These are phyloP conservation scores for Fonsecaea monophora DNA, from an alignment of 2,329 filamentous ascomycete genomes.

Conservation along the genomic window DNA sequence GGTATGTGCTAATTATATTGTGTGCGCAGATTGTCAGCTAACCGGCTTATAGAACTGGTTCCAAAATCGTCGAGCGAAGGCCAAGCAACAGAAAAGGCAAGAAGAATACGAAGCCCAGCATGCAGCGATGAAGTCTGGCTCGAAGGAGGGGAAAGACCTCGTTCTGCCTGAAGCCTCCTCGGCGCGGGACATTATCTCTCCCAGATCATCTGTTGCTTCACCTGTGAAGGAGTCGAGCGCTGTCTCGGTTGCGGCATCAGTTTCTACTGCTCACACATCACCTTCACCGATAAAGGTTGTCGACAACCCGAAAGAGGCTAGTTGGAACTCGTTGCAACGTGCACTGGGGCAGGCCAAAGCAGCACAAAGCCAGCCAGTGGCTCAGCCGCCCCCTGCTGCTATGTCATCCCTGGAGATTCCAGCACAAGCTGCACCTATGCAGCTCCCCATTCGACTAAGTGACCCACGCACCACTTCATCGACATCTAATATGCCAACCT, in stretches of 20 bases:
- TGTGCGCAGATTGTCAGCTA: constrained; percentile 6
- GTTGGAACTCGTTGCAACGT: constrained; percentile 53
- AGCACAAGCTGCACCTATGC: constrained; percentile 32
- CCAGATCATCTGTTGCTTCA: constrained; percentile 39
- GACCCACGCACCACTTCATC: constrained; percentile 18
- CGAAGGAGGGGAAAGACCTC: constrained; percentile 15
- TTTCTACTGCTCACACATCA: constrained; percentile 9
- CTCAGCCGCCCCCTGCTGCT: constrained; percentile 18
- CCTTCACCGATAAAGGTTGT: constrained; percentile 20
- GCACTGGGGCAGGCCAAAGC: constrained; percentile 52
- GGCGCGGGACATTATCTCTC: constrained; percentile 43
- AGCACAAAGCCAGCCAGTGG: constrained; percentile 43
- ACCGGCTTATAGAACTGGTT: constrained; percentile 57
- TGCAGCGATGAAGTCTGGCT: constrained; percentile 16
- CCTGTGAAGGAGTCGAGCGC: constrained; percentile 46
- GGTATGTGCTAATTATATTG: constrained; percentile 42
- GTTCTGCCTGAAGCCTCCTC: constrained; percentile 14
- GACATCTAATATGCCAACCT: constrained; percentile 18
- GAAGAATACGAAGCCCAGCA: constrained; percentile 52
- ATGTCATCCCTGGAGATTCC: constrained; percentile 32
- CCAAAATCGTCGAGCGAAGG: constrained; percentile 60
- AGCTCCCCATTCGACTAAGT: constrained; percentile 29
- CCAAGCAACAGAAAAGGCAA: constrained; percentile 59
- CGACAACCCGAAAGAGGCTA: constrained; percentile 50
- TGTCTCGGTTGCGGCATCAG: constrained; percentile 18